phyloP scores from a whole-genome alignment of 495 filamentous ascomycete genomes.

The Xylaria sp. region DNA sequence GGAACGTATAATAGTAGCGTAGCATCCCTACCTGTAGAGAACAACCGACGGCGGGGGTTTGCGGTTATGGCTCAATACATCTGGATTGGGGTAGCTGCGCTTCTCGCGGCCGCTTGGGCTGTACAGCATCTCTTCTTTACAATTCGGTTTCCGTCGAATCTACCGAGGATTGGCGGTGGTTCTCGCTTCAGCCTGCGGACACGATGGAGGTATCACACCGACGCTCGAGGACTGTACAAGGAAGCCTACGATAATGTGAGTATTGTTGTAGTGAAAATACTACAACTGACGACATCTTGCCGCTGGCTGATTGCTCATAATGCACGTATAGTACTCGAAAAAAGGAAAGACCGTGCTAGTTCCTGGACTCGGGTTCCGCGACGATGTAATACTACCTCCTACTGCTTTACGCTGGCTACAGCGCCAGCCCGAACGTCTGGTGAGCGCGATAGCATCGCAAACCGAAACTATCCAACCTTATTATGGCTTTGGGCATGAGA shows the following conservation, averaged over 20 bases:
- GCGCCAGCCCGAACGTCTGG: conserved; percentile 29
- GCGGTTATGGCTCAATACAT: background rate
- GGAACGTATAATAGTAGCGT: background rate
- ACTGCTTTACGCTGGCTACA: conserved; percentile 32
- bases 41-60: background rate
- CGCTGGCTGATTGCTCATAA: background rate
- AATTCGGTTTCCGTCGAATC: conserved; percentile 31
- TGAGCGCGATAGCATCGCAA: conserved; percentile 25
- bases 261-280: background rate
- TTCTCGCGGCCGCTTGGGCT: conserved; percentile 9
- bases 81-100: conserved; percentile 6
- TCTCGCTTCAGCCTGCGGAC: conserved; percentile 35
- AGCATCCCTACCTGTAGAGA: too few relatives aligned
- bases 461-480: conserved; percentile 25
- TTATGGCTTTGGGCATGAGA: conserved; percentile 30
- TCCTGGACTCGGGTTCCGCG: conserved; percentile 42
- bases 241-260: conserved; percentile 42
- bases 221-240: conserved; percentile 32
- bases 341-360: conserved; percentile 44
- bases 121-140: conserved; percentile 31
- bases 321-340: conserved; percentile 40
- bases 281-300: background rate
- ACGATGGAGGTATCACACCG: conserved; percentile 31
- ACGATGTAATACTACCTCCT: conserved; percentile 43
- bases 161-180: conserved; percentile 34